Conservation (phyloP, 2,329 filamentous ascomycete genomes). For the Monilinia fructicola region DNA sequence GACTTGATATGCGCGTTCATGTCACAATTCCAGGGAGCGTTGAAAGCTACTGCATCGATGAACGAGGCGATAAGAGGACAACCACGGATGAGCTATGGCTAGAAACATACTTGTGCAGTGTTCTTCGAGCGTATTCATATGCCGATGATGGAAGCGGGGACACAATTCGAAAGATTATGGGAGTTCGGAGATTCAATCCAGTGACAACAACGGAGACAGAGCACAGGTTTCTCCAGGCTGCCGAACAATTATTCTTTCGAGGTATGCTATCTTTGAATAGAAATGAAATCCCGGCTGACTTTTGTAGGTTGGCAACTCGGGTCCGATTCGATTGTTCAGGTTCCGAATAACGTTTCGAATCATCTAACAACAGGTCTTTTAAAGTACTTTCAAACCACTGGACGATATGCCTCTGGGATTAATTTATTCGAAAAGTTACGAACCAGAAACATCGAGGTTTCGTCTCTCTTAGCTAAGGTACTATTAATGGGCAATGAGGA, state of each 20-base stretch:
- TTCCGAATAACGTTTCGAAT: constrained; percentile 94
- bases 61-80: constrained; percentile 90
- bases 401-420: constrained; percentile 90
- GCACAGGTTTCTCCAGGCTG: constrained; percentile 91
- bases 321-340: constrained; percentile 94
- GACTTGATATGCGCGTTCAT: constrained; percentile 97
- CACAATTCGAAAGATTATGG: constrained; percentile 93
- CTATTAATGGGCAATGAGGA: constrained; percentile 95
- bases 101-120: constrained; percentile 94
- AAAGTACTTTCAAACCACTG: constrained; percentile 93
- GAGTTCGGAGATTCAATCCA: constrained; percentile 95
- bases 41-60: constrained; percentile 96
- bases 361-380: constrained; percentile 91
- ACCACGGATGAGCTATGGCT: constrained; percentile 94
- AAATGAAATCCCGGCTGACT: constrained; percentile 27
- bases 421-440: constrained; percentile 97
- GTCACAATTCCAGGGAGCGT: constrained; percentile 96
- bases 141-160: constrained; percentile 94
- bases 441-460: constrained; percentile 86
- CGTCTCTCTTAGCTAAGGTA: constrained; percentile 85
- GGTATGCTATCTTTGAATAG: constrained; percentile 49
- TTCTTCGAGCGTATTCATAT: constrained; percentile 92
- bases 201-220: constrained; percentile 98
- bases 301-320: constrained; percentile 83
- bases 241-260: constrained; percentile 92